phyloP scores from a whole-genome alignment of 2,329 filamentous ascomycete species.

The Aspergillus sclerotialis region DNA sequence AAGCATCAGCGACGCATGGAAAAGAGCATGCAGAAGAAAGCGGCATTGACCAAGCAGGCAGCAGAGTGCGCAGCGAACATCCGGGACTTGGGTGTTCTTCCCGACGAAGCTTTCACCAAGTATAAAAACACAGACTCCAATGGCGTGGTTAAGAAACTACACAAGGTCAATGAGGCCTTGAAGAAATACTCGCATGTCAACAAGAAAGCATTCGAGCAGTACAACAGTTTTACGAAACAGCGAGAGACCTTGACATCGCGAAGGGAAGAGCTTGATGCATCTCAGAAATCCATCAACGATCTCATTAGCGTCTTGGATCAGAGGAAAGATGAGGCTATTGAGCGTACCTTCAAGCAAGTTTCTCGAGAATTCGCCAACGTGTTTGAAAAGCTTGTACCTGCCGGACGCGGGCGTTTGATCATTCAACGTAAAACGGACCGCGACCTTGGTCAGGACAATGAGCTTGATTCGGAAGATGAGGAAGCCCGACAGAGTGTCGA shows the following conservation, averaged over 20 bases:
- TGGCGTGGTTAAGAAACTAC: conserved; percentile 64
- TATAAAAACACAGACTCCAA: conserved; percentile 79
- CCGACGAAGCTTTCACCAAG: conserved; percentile 87
- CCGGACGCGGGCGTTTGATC: conserved; percentile 81
- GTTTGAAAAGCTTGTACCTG: conserved; percentile 90
- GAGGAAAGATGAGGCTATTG: conserved; percentile 94
- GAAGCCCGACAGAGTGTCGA: conserved; percentile 63
- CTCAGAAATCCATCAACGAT: conserved; percentile 80
- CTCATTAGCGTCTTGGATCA: conserved; percentile 89
- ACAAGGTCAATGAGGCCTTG: conserved; percentile 83
- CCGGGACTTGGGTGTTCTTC: conserved; percentile 83
- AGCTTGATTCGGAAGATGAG: conserved; percentile 59
- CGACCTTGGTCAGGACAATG: conserved; percentile 56
- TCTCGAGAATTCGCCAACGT: conserved; percentile 87
- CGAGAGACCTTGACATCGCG: conserved; percentile 80
- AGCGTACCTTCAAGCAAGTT: conserved; percentile 97
- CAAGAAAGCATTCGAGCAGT: conserved; percentile 99
- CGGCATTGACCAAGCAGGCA: conserved; percentile 67
- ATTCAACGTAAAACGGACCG: conserved; percentile 87
- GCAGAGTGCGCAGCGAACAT: conserved; percentile 82
- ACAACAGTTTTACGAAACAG: conserved; percentile 92
- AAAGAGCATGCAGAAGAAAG: conserved; percentile 84
- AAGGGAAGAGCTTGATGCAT: conserved; percentile 77
- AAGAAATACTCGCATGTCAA: conserved; percentile 98
- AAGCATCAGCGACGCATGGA: conserved; percentile 85